Base-by-base conservation (phyloP, 208 protist species). In the Leishmania braziliensis region DNA sequence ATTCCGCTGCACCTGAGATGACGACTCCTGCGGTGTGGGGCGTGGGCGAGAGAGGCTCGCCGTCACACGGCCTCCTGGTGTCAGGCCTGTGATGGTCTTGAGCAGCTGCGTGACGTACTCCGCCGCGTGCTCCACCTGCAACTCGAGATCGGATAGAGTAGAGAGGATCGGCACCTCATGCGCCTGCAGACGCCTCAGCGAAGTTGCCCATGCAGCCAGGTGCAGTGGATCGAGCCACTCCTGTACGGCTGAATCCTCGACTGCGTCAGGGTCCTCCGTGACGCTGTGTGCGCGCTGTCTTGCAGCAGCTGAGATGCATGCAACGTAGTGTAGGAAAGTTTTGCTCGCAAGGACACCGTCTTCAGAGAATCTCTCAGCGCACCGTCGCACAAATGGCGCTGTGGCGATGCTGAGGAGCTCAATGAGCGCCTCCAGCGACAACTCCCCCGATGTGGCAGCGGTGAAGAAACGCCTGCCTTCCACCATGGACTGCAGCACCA, bases 201-300 rank as follows among this genome's bases (percentile, higher is more conserved):
- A 51, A 8, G 48, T 33, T 6, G 75, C 75, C 84, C 78, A 84
- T 9, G 84, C 84, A 26, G 62, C 53, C 16, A 83, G 51, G 68
- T 90, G 86, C 23, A 50, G 16, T 9, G 86, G 83, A 51, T 87
- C 86, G 10, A 90, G 63, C 66, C 75, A 82, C 81, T 85, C 81
- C 39, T 65, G 69, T 33, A 48, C 29, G 23, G 46, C 56, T 23
- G 63, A 26, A 14, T n/a, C 2, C 56, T 46, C 48, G 5, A 4
- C 66, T 16, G 54, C 75, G 8, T 65, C 58, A 10, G 16, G 39
- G 8, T 78, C 74, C 12, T 0, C 70, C 18, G 39, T 74, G 2
- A 23, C 62, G 33, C 56, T 74, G 16, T 56, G 72, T 46, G 72
- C 68, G 50, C 71, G 69, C 39, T 85, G 46, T n/a, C 76, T 72